Conservation (phyloP, 1,284 basidiomycete species). For the Boletus sp. region DNA sequence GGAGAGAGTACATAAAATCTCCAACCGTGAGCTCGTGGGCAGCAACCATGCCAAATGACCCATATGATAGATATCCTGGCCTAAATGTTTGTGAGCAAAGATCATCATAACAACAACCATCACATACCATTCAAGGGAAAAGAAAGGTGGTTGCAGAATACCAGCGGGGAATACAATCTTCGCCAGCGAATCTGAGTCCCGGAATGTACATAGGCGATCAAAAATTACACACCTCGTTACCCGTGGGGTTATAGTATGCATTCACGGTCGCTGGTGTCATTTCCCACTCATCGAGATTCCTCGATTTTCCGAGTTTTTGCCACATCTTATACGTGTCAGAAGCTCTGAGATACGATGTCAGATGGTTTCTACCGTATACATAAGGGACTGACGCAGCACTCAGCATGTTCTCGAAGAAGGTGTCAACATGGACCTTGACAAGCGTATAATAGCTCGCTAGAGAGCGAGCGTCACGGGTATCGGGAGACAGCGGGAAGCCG, state of each 20-base stretch:
- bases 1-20: not conserved
- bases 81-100: constrained; percentile 35
- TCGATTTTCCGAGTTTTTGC: constrained; percentile 68
- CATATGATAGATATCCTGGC: constrained; percentile 88
- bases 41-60: constrained; percentile 86
- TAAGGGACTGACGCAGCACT: constrained; percentile 50
- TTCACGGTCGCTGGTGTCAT: constrained; percentile 83
- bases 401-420: constrained; percentile 85
- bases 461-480: constrained; percentile 71
- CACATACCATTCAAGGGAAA: constrained; percentile 75
- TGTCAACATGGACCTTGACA: constrained; percentile 61
- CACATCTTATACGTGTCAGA: constrained; percentile 65
- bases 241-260: constrained; percentile 77
- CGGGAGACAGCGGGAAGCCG: constrained; percentile 83
- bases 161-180: constrained; percentile 97
- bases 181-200: constrained; percentile 10
- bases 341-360: constrained; percentile 36
- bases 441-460: constrained; percentile 73
- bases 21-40: constrained; percentile 78
- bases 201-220: not conserved
- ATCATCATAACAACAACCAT: not conserved
- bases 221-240: constrained; percentile 58
- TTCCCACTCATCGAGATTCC: constrained; percentile 81
- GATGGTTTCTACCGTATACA: not conserved
- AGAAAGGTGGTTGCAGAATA: constrained; percentile 91